Conservation (phyloP, 1,139 yeast species). For the Yamadazyma sp. region DNA sequence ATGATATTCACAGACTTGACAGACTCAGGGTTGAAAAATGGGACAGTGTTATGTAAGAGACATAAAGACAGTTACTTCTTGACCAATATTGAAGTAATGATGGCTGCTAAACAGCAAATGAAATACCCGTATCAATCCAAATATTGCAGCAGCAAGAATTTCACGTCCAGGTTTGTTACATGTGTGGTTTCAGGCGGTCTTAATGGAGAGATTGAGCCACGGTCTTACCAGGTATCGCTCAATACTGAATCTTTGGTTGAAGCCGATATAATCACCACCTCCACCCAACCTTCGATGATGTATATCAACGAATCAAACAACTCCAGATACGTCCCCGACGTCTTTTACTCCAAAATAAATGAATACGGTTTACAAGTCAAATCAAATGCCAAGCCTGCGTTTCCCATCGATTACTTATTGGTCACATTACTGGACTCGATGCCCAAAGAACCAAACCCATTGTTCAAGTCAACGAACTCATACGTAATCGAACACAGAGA, state of each 20-base stretch:
- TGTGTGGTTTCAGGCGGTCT: constrained; percentile 88
- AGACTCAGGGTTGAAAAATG: constrained; percentile 85
- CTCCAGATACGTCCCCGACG: constrained; percentile 88
- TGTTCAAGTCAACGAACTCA: constrained; percentile 31
- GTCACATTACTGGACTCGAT: constrained; percentile 93
- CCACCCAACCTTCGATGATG: constrained; percentile 89
- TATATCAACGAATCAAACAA: constrained; percentile 72
- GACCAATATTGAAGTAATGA: constrained; percentile 79
- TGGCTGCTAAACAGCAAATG: constrained; percentile 80
- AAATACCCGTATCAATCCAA: constrained; percentile 64
- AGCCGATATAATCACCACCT: constrained; percentile 84
- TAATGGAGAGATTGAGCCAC: constrained; percentile 85
- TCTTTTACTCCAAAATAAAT: constrained; percentile 79
- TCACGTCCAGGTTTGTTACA: constrained; percentile 88
- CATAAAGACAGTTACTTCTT: constrained; percentile 90
- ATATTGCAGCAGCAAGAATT: constrained; percentile 65
- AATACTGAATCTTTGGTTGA: constrained; percentile 84
- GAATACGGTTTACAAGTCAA: constrained; percentile 89
- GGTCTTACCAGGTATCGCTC: constrained; percentile 86
- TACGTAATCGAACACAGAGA: constrained; percentile 83
- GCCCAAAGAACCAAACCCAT: constrained; percentile 62
- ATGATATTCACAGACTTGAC: constrained; percentile 85
- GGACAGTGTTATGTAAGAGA: constrained; percentile 87
- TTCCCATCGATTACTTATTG: constrained; percentile 89
- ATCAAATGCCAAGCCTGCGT: constrained; percentile 89